Evolutionary conservation across 495 filamentous ascomycete species (phyloP), one percentile per base, ranked within the genome.

Genomic region (Neurospora sp.): DNA sequence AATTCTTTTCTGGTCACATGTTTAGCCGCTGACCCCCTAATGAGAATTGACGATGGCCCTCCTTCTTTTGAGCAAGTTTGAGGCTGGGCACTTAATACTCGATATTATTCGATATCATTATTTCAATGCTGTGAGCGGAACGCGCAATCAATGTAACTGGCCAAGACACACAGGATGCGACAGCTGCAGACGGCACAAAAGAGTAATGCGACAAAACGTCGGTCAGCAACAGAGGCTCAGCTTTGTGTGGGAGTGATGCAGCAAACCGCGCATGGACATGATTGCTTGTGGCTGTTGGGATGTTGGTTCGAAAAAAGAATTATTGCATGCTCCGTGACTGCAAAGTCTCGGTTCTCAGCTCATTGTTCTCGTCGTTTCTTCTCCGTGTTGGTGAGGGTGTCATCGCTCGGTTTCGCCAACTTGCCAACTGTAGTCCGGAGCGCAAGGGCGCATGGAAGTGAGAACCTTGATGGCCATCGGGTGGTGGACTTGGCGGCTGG

Each of bases 311-410:
- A 27, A 31, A 62, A 31, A 62, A 62, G 23, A 62, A 31, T 2
- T 54, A 3, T 23, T 54, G 46, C 20, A 54, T 54, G 20, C 4
- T 54, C 20, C 46, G 4, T 9, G 23, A 16, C 20, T 62, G 23
- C 23, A 27, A 16, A 31, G 12, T 62, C 23, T 59, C 48, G 23
- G 23, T 27, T 5, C 23, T 59, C 12, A 31, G 23, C 10, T 62
- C 48, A 54, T 62, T 59, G 20, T 62, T 62, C 48, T 35, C 54
- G 6, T 66, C 20, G 20, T 59, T 59, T 54, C 20, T 27, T 59
- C 14, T 66, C 35, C 76, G 79, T 54, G 79, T 79, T 72, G 71
- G 70, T 27, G 70, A 42, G 54, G 14, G 54, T 66, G 54, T 66
- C 54, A 35, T 66, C 54, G 54, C 27, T 66, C 14, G 54, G 54